Base-by-base conservation (phyloP, 495 filamentous ascomycete species). In the Bacidia rubella region DNA sequence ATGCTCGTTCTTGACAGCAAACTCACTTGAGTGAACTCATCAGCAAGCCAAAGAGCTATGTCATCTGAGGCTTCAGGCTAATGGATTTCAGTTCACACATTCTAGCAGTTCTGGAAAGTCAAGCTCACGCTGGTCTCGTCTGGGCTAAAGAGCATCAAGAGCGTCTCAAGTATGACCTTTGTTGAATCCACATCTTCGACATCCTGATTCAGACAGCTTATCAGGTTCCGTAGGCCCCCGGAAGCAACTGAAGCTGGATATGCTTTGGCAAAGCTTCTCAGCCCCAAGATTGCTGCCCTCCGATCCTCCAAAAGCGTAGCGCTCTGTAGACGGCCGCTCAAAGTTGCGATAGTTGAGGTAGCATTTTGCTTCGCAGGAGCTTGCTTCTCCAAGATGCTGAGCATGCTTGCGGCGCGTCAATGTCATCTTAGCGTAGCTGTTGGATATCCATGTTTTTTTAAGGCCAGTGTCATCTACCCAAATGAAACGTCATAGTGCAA, bases 221-320 rank as follows among this genome's bases (percentile, higher is more conserved):
- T 97, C 55, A 98, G 74, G 51, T 82, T 85, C 53, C 89, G 78
- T 24, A 98, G 71, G 21, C 87, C 83, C 40, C 87, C 90, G 0
- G 89, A 95, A 11, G 92, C 89, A n/a, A 98, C 92, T 11, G 87
- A 90, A 21, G 94, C 92, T 27, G 94, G 93, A 62, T 90, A 97
- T 49, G 89, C 78, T 65, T 95, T 95, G 26, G 92, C 87, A 67
- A 98, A 96, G 72, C 88, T 95, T 55, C 93, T 78, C 29, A 98
- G 73, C 26, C 92, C 92, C 52, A 94, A 77, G 47, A 97, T 93
- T 41, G 92, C 90, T 50, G 85, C 87, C 52, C 92, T 82, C 47
- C 92, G 82, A 68, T 98, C 92, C 69, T 98, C 92, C 32, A 97
- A 76, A 19, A 98, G 75, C 1, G 87, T 95, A 26, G 87, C 86